phyloP scores from a whole-genome alignment of 139 green algal species.

The Micractinium sp. region DNA sequence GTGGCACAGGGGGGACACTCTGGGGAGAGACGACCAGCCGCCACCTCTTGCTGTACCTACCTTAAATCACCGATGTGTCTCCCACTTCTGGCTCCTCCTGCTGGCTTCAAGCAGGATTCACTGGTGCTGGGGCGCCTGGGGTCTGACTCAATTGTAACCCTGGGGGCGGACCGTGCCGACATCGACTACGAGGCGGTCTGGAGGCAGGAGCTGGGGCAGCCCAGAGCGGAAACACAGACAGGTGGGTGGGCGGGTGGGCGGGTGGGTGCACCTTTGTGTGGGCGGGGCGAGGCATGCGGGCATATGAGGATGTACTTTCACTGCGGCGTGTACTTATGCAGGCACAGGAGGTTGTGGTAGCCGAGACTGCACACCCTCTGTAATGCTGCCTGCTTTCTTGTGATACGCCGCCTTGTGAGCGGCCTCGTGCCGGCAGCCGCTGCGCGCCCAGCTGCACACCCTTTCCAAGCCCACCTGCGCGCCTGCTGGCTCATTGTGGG shows the following conservation, averaged over 20 bases:
- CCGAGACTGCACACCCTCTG: too few relatives aligned
- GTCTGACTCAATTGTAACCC: conserved; percentile 11
- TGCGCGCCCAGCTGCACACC: background rate
- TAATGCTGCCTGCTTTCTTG: background rate
- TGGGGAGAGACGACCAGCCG: too few relatives aligned
- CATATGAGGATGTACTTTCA: background rate
- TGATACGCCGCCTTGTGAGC: background rate
- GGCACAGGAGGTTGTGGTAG: background rate
- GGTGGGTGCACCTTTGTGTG: background rate
- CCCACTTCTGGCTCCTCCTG: background rate
- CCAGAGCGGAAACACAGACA: background rate
- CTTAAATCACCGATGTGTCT: background rate
- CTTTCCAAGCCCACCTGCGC: background rate
- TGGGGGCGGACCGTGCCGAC: background rate
- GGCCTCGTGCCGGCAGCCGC: background rate
- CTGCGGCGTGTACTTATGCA: too few relatives aligned
- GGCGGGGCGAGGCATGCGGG: background rate
- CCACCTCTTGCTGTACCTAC: too few relatives aligned
- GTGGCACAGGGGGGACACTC: too few relatives aligned
- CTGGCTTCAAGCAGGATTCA: background rate
- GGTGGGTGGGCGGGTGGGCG: background rate
- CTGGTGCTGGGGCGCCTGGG: conserved; percentile 17
- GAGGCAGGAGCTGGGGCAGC: conserved; percentile 12
- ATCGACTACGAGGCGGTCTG: conserved; percentile 14
- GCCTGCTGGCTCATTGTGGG: background rate